Evolutionary conservation across 129 eudicot species (phyloP), one percentile per base, ranked within the genome.

Genomic region (Kitagawia praeruptora): DNA sequence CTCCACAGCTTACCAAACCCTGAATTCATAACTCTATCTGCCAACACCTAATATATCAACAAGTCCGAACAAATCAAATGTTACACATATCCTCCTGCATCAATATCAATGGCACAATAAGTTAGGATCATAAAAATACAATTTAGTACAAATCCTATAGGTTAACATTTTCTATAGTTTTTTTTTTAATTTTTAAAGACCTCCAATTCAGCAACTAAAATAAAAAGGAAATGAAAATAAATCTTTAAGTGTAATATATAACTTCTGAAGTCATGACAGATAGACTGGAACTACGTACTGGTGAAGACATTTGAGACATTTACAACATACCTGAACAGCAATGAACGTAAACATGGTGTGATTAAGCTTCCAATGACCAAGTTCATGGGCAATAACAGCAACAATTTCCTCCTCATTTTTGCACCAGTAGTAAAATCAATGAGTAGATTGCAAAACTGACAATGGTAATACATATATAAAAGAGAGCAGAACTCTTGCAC

Each of bases 321-420:
- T 25, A 70, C 44, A 71, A 72, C 89, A 49, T 85, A 96, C 99
- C 99, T 96, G 99, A 74, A 96, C 93, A 82, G 97, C 97, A 84
- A 96, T 70, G 80, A 96, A 96, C 40, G 97, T 82, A 53, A 87
- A 96, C 99, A 92, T 92, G 51, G 98, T 92, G 77, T 96, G 99
- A 80, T 90, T 96, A 64, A 96, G 86, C 82, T 92, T 96, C 99
- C 99, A 96, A 83, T 96, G 99, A 77, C 98, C 99, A 80, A 96
- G 90, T 83, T 92, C 99, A 89, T 96, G 99, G 67, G 99, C 98
- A 84, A 96, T 92, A 76, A 96, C 98, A 84, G 99, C 99, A 82
- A 96, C 99, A 76, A 96, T 94, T 85, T 96, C 99, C 82, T 95
- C 97, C 66, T 88, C 97, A 78, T 92, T 85, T 83, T 96, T 90